Base-by-base conservation (phyloP, 345 rosid genomes). In the Brassica incana region DNA sequence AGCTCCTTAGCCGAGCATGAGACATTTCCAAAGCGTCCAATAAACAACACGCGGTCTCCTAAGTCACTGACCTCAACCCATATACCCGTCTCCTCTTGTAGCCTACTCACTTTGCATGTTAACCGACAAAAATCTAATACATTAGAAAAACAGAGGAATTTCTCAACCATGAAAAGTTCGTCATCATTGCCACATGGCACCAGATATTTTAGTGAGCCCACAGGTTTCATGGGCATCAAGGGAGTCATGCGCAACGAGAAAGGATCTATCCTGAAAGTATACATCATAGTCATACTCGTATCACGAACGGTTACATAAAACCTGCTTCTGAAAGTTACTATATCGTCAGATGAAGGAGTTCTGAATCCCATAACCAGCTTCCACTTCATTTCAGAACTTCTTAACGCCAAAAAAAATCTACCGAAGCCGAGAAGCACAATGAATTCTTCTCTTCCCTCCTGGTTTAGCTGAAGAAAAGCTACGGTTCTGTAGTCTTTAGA, bases 321-420 rank as follows among this genome's bases (percentile, higher is more conserved):
- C 5, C 18, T 69, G 4, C 69, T 29, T 61, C 29, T 60, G 7
- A 69, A 77, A 23, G 14, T 3, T 1, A 61, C 8, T 5, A 77
- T 2, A 8, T 14, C 58, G 8, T 1, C 0, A 5, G 32, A 67
- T 6, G 4, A 1, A 58, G 20, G 20, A 5, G 0, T 8, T 8
- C 4, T 1, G 74, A 32, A 3, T 8, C 10, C 20, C 63, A 4
- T 8, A 15, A 70, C 4, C 29, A 7, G 38, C 16, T 5, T 48
- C 75, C 75, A 77, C 38, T 11, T 61, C 80, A 69, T 77, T 33
- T 77, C 75, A 12, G 3, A 6, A 69, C 69, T 77, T 61, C 3
- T 69, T 9, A 77, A 69, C 11, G n/a, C 69, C 30, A 69, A 32
- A 23, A 77, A 30, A 60, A 5, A 2, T 0, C 14, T 69, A 6